Base-by-base conservation (phyloP, 2,329 filamentous ascomycete species). In the Arthroderma uncinatum region DNA sequence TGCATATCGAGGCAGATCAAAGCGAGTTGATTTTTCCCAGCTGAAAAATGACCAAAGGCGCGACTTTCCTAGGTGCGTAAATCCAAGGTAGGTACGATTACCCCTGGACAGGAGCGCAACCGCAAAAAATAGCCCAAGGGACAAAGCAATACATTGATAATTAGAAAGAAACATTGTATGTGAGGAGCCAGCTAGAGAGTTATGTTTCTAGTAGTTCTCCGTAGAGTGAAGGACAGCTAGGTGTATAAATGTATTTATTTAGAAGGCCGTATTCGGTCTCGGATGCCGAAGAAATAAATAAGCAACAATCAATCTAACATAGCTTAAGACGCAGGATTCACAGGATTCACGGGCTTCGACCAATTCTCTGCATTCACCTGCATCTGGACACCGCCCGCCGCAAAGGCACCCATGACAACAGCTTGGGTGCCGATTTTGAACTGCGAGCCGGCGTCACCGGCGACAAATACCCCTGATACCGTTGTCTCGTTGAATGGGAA, bases 401-500 rank as follows among this genome's bases (percentile, higher is more conserved):
- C 39, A 42, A 42, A 42, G 39, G 39, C 39, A 42, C 39, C 47
- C 47, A 52, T 52, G 6, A 52, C 47, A 52, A 52, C 47, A 4
- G 47, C 25, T 10, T 42, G 39, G 9, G 39, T 42, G 39, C 39
- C 39, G 16, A 42, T 42, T 19, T 52, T 52, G 14, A 52, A 52
- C 47, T 30, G 47, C 25, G 25, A 30, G 10, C 25, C 47, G 4
- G 25, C 25, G 19, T 52, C 47, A 30, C 47, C 47, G 30, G 47
- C 47, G 14, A 34, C 47, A 33, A 52, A 52, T 52, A 52, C 47
- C 25, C 30, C 30, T 1, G 14, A 2, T 2, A 52, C 47, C 2
- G 21, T 30, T 16, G 65, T 30, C 9, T 28, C 54, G 53, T 53
- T 34, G 47, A 36, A 54, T 12, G 52, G 52, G n/a, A 34, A 25